Evolutionary conservation across 129 eudicot genomes (phyloP).

Genomic region (sunflower (Helianthus annuus)): DNA sequence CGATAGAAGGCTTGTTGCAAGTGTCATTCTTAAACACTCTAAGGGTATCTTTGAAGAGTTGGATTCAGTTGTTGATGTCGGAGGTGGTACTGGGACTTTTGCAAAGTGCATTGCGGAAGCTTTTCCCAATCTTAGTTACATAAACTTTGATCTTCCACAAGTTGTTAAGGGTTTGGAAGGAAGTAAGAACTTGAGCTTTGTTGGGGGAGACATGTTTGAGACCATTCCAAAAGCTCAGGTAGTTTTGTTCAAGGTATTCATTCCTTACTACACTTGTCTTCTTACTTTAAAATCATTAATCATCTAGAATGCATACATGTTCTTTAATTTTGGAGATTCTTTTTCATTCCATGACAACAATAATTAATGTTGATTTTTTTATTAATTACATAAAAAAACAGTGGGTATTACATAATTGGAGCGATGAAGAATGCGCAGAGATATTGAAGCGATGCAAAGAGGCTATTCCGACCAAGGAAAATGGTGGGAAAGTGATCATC

Average conservation of each 20-base stretch:
- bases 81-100: slow-evolving; percentile 37
- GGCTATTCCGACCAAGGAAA: slow-evolving; percentile 34
- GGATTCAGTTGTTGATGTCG: slow-evolving; percentile 38
- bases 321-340: too few relatives aligned
- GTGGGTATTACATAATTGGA: slow-evolving; percentile 60
- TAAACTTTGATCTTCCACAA: slow-evolving; percentile 34
- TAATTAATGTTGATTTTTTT: neutral
- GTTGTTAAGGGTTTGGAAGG: slow-evolving; percentile 25
- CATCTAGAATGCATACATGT: too few relatives aligned
- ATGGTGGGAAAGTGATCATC: slow-evolving; percentile 45
- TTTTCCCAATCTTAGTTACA: slow-evolving; percentile 19
- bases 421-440: slow-evolving; percentile 39
- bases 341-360: neutral
- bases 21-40: slow-evolving; percentile 15
- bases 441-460: slow-evolving; percentile 41
- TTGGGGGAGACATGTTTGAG: slow-evolving; percentile 30
- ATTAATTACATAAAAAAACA: neutral
- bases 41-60: slow-evolving; percentile 20
- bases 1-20: slow-evolving; percentile 33
- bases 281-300: too few relatives aligned
- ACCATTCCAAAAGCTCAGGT: slow-evolving; percentile 27
- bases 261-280: neutral
- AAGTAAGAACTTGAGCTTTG: slow-evolving; percentile 19
- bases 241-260: slow-evolving; percentile 29
- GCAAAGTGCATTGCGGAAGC: slow-evolving; percentile 23